Conservation (phyloP, 306 rosid genomes). For the Rosa rugosa region DNA sequence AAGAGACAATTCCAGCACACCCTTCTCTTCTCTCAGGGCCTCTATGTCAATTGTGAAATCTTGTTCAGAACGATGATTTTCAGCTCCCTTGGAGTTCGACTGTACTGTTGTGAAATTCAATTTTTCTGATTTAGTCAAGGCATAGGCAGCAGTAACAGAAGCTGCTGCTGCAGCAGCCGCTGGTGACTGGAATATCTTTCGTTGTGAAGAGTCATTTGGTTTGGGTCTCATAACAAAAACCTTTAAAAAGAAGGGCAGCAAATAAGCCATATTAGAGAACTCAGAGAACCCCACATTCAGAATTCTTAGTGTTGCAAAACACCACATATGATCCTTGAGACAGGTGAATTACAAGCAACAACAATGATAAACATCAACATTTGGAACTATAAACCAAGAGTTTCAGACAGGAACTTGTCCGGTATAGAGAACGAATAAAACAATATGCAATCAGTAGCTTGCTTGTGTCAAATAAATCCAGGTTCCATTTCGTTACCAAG, state of each 20-base stretch:
- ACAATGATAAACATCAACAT: neutral
- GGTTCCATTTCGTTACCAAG: neutral
- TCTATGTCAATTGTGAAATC: conserved; percentile 39
- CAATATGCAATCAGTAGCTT: neutral
- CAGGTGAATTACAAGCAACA: neutral
- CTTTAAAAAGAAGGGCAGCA: conserved; percentile 35
- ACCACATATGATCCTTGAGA: neutral
- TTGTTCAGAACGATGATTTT: conserved; percentile 34
- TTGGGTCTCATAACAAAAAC: conserved; percentile 86
- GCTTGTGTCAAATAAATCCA: neutral
- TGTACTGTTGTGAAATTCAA: conserved; percentile 50
- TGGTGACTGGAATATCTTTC: conserved; percentile 92
- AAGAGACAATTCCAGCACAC: conserved; percentile 54
- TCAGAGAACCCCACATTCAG: neutral
- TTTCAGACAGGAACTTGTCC: neutral
- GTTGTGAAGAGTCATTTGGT: conserved; percentile 53
- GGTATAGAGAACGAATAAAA: neutral
- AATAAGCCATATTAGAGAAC: conserved; percentile 9
- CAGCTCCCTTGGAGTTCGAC: conserved; percentile 41
- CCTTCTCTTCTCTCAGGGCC: conserved; percentile 61
- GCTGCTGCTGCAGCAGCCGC: conserved; percentile 99
- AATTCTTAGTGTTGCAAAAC: neutral
- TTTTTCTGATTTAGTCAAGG: conserved; percentile 76
- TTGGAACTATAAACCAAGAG: neutral
- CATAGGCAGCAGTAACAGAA: conserved; percentile 95